A percentile compares a stretch with the other conserved stretches of the same genome.
Conservation (phyloP, 176 grass and related monocot genomes). For the Cenchrus fungigraminus region DNA sequence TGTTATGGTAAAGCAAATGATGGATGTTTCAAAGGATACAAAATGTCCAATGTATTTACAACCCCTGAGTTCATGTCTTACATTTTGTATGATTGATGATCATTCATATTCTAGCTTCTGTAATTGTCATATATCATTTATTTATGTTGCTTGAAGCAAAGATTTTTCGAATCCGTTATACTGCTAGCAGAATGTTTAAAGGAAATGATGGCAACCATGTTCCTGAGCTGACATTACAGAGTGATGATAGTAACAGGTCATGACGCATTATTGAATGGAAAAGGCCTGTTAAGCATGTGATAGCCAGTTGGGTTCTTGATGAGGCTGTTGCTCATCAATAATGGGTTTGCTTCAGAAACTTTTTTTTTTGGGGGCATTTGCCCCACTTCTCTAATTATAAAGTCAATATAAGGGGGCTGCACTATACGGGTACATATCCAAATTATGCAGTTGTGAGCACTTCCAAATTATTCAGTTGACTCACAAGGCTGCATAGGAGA, state of each 20-base stretch:
- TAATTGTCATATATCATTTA: slow-evolving; percentile 37
- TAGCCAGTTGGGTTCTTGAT: slow-evolving; percentile 13
- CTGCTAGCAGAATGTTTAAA: not conserved
- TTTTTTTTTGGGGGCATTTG: not conserved
- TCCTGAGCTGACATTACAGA: slow-evolving; percentile 33
- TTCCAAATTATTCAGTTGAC: not conserved
- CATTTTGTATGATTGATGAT: slow-evolving; percentile 40
- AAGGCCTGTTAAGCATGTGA: slow-evolving; percentile 21
- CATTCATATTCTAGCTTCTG: slow-evolving; percentile 32
- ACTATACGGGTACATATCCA: not conserved
- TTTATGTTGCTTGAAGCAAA: slow-evolving; percentile 24
- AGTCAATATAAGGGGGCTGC: not conserved
- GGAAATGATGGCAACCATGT: not conserved
- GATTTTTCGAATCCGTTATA: slow-evolving; percentile 5
- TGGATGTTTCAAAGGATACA: slow-evolving; percentile 50
- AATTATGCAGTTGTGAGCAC: not conserved
- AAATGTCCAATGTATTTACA: slow-evolving; percentile 48
- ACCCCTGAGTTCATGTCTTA: slow-evolving; percentile 22
- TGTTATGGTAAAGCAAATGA: slow-evolving; percentile 37
- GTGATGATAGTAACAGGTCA: slow-evolving; percentile 1
- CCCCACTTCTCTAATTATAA: not conserved
- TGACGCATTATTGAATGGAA: slow-evolving; percentile 3
- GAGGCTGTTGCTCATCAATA: slow-evolving; percentile 18
- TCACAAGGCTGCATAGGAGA: slow-evolving; percentile 21
- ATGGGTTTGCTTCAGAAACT: slow-evolving; percentile 33